phyloP scores from a whole-genome alignment of 352 stramenopile species.

The Phytopythium aichiense region DNA sequence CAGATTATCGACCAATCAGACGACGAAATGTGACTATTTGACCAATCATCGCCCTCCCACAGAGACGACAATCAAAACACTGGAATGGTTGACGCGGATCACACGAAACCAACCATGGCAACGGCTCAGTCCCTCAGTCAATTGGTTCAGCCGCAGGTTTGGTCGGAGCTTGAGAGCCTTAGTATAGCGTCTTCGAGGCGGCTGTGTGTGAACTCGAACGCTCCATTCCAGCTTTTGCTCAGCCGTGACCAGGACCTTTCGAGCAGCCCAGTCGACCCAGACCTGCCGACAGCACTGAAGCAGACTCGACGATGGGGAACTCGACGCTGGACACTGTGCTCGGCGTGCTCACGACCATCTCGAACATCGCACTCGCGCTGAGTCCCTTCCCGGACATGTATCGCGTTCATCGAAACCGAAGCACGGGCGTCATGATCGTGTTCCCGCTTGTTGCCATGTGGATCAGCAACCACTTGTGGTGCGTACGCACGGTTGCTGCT shows the following conservation, averaged over 20 bases:
- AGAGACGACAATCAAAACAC: too few relatives aligned
- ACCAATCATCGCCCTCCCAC: too few relatives aligned
- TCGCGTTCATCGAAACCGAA: conserved; percentile 14
- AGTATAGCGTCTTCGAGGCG: too few relatives aligned
- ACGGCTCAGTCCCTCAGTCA: too few relatives aligned
- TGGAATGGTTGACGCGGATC: too few relatives aligned
- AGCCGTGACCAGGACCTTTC: not conserved
- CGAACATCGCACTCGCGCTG: conserved; percentile 7
- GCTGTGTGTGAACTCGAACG: not conserved
- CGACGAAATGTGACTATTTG: too few relatives aligned
- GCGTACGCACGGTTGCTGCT: not conserved
- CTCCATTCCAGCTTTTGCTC: not conserved
- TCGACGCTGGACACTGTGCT: not conserved
- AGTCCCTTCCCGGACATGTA: conserved; percentile 29
- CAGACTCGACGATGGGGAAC: not conserved
- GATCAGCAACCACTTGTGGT: conserved; percentile 40
- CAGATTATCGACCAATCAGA: too few relatives aligned
- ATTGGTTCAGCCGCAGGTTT: too few relatives aligned
- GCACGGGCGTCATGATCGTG: conserved; percentile 23
- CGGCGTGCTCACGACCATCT: conserved; percentile 5
- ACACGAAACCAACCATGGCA: too few relatives aligned
- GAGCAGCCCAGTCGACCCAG: not conserved
- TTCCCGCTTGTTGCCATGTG: conserved; percentile 37
- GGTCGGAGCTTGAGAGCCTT: too few relatives aligned
- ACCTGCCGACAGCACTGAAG: not conserved